Evolutionary conservation across 2,329 filamentous ascomycete species (phyloP), one percentile per base, ranked within the genome.

Genomic region (Arachnomyces sp.): DNA sequence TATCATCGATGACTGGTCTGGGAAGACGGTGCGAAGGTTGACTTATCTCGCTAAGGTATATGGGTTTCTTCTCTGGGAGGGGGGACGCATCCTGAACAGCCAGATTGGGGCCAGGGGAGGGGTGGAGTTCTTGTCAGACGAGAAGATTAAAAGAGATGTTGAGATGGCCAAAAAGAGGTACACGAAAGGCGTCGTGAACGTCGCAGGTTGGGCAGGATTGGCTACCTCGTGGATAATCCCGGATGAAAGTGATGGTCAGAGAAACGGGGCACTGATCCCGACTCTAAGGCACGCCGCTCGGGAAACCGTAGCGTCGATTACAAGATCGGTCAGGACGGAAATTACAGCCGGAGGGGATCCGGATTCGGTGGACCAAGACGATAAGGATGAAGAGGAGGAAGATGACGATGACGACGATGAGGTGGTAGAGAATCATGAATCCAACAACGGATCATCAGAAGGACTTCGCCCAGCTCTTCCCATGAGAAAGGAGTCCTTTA

Each of bases 1-100:
- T 57, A 77, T 77, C 38, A 72, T 80, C 49, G 68, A 72, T 46
- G 77, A 80, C 57, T 80, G 76, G 67, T 70, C 68, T 11, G 70
- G 74, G 44, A 66, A 73, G 42, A 78, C 75, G 1, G 71, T 72
- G 25, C 55, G 57, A 15, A 54, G 59, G 38, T 52, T 67, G 39
- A 57, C 48, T 14, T 48, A 47, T 21, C 44, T 62, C 28, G 56
- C 63, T n/a, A 62, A 55, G 38, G 57, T 51, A 40, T 50, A 64
- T 49, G 53, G 51, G 2, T 67, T 67, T 40, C 42, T 67, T 21
- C 48, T 67, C 35, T 67, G 63, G 63, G 63, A 67, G 49, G 56
- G 59, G 12, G 60, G 63, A 33, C 58, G 60, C 13, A 53, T 66
- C 25, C 43, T 66, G 34, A 66, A 66, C 46, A 47, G 55, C 4